Conservation (phyloP, 1,139 yeast species). For the Debaryomyces psychrophilus region DNA sequence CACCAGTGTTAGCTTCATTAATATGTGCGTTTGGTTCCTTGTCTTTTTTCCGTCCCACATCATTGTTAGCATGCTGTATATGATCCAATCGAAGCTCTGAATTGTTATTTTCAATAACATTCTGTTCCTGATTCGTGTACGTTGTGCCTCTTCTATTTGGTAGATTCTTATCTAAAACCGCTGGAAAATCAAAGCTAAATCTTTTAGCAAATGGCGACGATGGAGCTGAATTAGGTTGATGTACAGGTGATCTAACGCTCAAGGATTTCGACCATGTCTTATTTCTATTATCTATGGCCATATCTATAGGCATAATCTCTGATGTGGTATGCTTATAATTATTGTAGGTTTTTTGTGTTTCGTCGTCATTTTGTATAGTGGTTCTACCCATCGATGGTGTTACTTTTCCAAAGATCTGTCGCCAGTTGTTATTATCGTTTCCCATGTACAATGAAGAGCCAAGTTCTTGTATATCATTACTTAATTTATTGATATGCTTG, state of each 20-base stretch:
- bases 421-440: background rate
- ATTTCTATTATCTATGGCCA: background rate
- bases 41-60: no score
- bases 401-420: background rate
- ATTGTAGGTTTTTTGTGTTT: background rate
- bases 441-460: background rate
- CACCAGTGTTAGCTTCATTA: background rate
- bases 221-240: slow-evolving; percentile 15
- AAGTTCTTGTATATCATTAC: slow-evolving; percentile 30
- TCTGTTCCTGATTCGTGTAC: background rate
- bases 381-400: background rate
- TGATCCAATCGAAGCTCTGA: background rate
- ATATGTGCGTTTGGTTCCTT: background rate
- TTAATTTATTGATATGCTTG: slow-evolving; percentile 26
- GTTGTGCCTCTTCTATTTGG: background rate
- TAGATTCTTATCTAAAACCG: background rate
- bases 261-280: slow-evolving; percentile 12
- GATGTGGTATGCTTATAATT: background rate
- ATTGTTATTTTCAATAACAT: background rate
- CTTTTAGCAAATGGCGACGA: slow-evolving; percentile 19
- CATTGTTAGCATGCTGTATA: background rate
- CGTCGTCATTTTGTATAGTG: background rate
- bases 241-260: slow-evolving; percentile 17
- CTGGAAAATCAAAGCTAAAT: slow-evolving; percentile 18
- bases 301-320: background rate